Percentiles rank a stretch among this genome's conserved stretches.
Evolutionary conservation across 164 flowering plant genomes (phyloP).

Genomic region (Umbilicus rupestris): DNA sequence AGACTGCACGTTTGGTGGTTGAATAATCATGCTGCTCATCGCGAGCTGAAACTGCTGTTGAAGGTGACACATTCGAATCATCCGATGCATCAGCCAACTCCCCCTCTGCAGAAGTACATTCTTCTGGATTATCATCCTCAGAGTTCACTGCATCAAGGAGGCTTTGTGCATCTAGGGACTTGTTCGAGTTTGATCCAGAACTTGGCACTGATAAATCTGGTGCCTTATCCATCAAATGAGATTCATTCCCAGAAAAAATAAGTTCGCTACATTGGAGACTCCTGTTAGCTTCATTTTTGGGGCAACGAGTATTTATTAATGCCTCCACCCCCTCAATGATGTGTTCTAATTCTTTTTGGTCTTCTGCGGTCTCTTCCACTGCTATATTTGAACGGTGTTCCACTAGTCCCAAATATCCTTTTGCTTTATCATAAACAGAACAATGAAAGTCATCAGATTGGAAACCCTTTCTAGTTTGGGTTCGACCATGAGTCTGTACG

Average conservation of each 20-base stretch:
- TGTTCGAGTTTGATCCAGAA: slow-evolving; percentile 11
- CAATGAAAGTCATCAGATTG: slow-evolving; percentile 32
- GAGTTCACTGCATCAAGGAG: slow-evolving; percentile 21
- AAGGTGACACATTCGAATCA: not conserved
- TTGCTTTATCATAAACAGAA: slow-evolving; percentile 29
- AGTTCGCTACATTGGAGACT: not conserved
- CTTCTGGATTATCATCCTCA: slow-evolving; percentile 24
- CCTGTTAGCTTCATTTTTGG: not conserved
- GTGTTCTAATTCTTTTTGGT: not conserved
- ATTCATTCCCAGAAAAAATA: slow-evolving; percentile 4
- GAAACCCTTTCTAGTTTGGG: slow-evolving; percentile 15
- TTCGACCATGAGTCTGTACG: slow-evolving; percentile 2
- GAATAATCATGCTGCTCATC: not conserved
- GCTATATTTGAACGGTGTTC: not conserved
- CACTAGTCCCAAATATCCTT: slow-evolving; percentile 14
- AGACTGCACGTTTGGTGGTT: not conserved
- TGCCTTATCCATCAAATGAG: slow-evolving; percentile 12
- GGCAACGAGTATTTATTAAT: not conserved
- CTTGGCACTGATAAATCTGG: slow-evolving; percentile 2
- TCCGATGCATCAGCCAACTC: slow-evolving; percentile 13
- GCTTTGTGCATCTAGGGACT: slow-evolving; percentile 23
- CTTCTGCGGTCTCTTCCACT: not conserved
- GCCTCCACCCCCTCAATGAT: not conserved
- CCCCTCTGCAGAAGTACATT: slow-evolving; percentile 20
- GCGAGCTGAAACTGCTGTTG: not conserved